Evolutionary conservation across 768 basidiomycete genomes (phyloP).

Genomic region (Auricularia cornea): DNA sequence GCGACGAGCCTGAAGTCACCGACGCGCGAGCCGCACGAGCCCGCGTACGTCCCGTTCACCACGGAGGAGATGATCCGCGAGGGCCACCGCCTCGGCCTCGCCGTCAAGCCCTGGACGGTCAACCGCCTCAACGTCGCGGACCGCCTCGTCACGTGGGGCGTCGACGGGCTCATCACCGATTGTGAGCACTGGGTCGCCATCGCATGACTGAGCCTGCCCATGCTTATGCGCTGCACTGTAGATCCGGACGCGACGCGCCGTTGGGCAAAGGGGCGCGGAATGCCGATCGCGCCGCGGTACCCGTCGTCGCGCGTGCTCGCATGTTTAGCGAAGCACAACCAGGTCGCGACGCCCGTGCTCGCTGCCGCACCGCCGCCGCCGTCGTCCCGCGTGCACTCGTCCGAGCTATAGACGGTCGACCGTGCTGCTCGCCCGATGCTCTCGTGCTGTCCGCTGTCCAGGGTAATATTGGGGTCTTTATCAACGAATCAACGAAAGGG

Average conservation of each 20-base stretch:
- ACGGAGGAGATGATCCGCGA: constrained; percentile 60
- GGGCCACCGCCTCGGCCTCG: constrained; percentile 54
- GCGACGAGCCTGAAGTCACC: constrained; percentile 35
- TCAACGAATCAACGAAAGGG: too few species aligned
- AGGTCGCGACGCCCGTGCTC: constrained; percentile 6
- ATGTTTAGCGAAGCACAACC: constrained; percentile 48
- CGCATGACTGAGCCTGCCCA: background rate
- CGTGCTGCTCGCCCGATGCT: too few species aligned
- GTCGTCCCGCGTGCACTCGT: too few species aligned
- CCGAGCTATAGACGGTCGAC: too few species aligned
- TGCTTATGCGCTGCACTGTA: constrained; percentile 10
- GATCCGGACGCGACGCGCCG: constrained; percentile 52
- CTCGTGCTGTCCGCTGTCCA: too few species aligned
- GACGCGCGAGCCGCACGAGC: constrained; percentile 33
- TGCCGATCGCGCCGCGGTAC: constrained; percentile 46
- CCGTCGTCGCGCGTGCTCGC: constrained; percentile 50
- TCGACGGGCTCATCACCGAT: constrained; percentile 75
- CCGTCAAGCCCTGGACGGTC: constrained; percentile 70
- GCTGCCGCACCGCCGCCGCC: background rate
- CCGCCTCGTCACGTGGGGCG: constrained; percentile 49
- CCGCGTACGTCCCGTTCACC: constrained; percentile 47
- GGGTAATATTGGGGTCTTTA: too few species aligned
- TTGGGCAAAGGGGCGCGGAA: constrained; percentile 44
- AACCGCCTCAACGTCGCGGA: constrained; percentile 54
- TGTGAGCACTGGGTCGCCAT: constrained; percentile 30